Conservation (phyloP, 75 land plant genomes). For the Selaginella moellendorffii region DNA sequence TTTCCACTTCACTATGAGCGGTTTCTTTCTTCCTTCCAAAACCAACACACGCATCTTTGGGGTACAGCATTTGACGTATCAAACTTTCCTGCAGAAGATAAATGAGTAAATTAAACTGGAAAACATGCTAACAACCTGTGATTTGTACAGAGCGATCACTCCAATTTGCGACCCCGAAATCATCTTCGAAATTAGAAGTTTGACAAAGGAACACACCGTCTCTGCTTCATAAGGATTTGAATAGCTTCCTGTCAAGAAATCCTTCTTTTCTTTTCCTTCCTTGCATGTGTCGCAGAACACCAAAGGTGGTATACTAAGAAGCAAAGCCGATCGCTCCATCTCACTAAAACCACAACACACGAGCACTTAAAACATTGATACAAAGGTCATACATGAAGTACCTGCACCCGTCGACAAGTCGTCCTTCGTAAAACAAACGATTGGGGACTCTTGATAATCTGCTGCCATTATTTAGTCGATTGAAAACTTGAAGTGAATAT, state of each 20-base stretch:
- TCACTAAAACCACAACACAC: slow-evolving; percentile 15
- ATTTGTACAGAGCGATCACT: slow-evolving; percentile 24
- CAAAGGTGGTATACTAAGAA: slow-evolving; percentile 20
- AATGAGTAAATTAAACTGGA: neutral
- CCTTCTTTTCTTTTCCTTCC: slow-evolving; percentile 17
- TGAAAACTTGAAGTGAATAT: slow-evolving; percentile 1
- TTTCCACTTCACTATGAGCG: neutral
- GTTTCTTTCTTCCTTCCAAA: neutral
- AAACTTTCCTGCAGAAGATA: neutral
- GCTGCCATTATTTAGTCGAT: no score
- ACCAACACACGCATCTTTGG: neutral
- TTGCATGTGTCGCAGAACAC: slow-evolving; percentile 26
- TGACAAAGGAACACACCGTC: slow-evolving; percentile 14
- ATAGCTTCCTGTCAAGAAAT: slow-evolving; percentile 13
- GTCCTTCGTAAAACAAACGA: slow-evolving; percentile 19
- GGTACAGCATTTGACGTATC: neutral
- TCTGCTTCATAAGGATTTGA: slow-evolving; percentile 21
- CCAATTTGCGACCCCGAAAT: slow-evolving; percentile 16
- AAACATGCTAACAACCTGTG: slow-evolving; percentile 21
- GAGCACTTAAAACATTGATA: no score
- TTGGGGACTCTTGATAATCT: slow-evolving; percentile 21
- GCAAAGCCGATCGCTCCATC: slow-evolving; percentile 16
- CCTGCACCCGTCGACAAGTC: slow-evolving; percentile 23
- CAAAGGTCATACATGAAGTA: neutral
- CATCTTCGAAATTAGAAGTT: slow-evolving; percentile 8